Percentiles rank a stretch among this genome's conserved stretches.
Conservation (phyloP, 306 rosid species). For the Vicia sativa region DNA sequence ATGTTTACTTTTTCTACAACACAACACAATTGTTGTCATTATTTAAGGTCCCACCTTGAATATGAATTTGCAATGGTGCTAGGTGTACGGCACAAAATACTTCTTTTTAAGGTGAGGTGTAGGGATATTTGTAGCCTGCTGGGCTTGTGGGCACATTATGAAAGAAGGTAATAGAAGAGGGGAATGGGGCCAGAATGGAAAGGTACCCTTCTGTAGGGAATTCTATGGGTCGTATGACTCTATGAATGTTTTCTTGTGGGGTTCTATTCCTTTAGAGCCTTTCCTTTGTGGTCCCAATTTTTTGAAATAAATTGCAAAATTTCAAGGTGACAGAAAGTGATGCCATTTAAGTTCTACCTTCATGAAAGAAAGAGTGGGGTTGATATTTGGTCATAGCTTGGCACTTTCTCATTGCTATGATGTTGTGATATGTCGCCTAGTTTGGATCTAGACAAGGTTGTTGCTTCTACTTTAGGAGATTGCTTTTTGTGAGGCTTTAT, state of each 20-base stretch:
- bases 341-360: constrained; percentile 33
- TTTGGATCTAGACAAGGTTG: constrained; percentile 45
- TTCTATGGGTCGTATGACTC: constrained; percentile 29
- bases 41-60: constrained; percentile 16
- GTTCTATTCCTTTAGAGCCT: constrained; percentile 33
- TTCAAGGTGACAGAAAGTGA: constrained; percentile 43
- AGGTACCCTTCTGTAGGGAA: constrained; percentile 40
- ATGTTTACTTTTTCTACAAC: neutral
- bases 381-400: constrained; percentile 11
- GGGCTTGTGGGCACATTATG: constrained; percentile 51
- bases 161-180: constrained; percentile 14
- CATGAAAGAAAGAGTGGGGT: constrained; percentile 29
- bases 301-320: constrained; percentile 8
- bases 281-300: constrained; percentile 43
- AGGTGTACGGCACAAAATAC: constrained; percentile 45
- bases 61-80: constrained; percentile 27
- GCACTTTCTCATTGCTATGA: constrained; percentile 30
- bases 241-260: constrained; percentile 38
- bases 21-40: neutral
- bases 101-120: constrained; percentile 31
- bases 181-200: constrained; percentile 32
- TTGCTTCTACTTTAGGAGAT: constrained; percentile 45
- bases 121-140: constrained; percentile 41
- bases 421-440: constrained; percentile 36
- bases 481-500: constrained; percentile 1